These are phyloP conservation scores for Akanthomyces uredinophilus DNA, from an alignment of 2,329 filamentous ascomycete genomes.

Conservation along the genomic window DNA sequence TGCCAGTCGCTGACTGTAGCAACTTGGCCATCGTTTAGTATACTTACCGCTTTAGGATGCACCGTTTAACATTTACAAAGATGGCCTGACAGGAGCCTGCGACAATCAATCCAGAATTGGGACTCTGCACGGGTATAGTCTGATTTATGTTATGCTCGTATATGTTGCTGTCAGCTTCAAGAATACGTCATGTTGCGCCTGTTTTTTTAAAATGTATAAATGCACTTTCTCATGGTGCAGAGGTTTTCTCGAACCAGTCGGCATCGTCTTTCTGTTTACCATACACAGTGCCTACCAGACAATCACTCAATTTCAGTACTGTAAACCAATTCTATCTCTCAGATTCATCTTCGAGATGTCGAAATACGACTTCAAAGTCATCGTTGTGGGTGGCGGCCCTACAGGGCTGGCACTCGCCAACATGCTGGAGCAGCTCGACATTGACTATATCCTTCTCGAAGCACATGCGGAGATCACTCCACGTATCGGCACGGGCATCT, in stretches of 20 bases:
- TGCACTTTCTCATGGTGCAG: neutral
- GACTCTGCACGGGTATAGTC: neutral
- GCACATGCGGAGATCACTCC: slow-evolving; percentile 36
- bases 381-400: slow-evolving; percentile 45
- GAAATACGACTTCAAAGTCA: slow-evolving; percentile 12
- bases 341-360: neutral
- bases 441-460: slow-evolving; percentile 48
- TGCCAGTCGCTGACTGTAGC: neutral
- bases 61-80: slow-evolving; percentile 5
- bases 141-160: neutral
- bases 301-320: too few relatives aligned
- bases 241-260: neutral
- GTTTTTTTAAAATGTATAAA: neutral
- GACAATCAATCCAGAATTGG: neutral
- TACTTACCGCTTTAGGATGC: neutral
- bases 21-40: neutral
- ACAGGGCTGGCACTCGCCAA: slow-evolving; percentile 32
- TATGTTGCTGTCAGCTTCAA: neutral
- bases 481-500: slow-evolving; percentile 43
- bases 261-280: neutral
- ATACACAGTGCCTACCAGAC: neutral
- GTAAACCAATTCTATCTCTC: neutral
- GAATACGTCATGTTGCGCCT: too few relatives aligned
- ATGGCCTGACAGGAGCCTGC: neutral
- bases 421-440: slow-evolving; percentile 37